Base-by-base conservation (phyloP, 371 early-diverging fungal species). In the Thermomucor indicae-seudaticae region DNA sequence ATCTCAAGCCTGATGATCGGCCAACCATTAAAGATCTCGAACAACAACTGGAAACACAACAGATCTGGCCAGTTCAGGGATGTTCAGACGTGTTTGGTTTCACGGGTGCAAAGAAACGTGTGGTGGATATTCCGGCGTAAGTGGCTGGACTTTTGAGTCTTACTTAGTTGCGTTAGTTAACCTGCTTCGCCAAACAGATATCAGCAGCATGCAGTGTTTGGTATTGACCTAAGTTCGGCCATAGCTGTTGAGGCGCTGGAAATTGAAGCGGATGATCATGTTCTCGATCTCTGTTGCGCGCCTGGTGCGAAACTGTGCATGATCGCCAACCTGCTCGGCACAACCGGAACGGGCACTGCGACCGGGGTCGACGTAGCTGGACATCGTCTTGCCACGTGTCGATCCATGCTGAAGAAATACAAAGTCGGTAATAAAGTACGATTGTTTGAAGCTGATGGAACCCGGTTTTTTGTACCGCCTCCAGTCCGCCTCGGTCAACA, bases 331-430 rank as follows among this genome's bases (percentile, higher is more conserved):
- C 35, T 88, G 1, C 61, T 90, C 34, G 75, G 74, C 3, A 49
- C 60, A 17, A 53, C 69, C 1, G 84, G 80, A 17, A 44, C 62
- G 23, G 93, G 96, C 1, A 89, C 91, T 0, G 87, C 90, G 1
- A 97, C 97, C 0, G 97, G 96, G 1, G 95, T 97, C 0, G 97
- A 97, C 62, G 68, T 95, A 28, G 84, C 88, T 0, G 40, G 55
- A 3, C 82, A 87, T 55, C 78, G 97, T 8, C 57, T 89, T 27
- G 75, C 87, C 0, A 91, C 85, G 1, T 86, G 88, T 61, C 76
- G 81, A 17, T 79, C 75, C 10, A 29, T 89, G 12, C 25, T 89
- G 28, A 82, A 84, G 51, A 89, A 86, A 42, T 85, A 85, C 52
- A 72, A 72, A 35, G 60, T 87, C 17, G 74, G 74, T 6, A 68